These are phyloP conservation scores for Citrus cavaleriei DNA, from an alignment of 345 rosid species.

Conservation along the genomic window DNA sequence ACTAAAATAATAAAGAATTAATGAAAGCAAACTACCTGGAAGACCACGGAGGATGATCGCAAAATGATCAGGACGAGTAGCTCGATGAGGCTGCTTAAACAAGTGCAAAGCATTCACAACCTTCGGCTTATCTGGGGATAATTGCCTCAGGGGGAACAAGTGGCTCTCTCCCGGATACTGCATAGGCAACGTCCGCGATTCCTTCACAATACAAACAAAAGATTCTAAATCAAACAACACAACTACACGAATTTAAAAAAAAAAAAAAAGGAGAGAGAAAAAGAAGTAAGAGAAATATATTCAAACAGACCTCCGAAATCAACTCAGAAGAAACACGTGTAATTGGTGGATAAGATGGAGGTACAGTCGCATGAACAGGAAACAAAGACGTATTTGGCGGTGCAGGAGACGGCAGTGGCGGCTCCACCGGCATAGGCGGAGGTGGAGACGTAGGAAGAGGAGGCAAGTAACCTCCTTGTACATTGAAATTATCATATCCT, in stretches of 20 bases:
- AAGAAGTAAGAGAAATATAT: conserved; percentile 2
- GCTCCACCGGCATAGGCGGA: conserved; percentile 58
- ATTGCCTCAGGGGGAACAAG: conserved; percentile 28
- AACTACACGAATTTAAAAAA: neutral
- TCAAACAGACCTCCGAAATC: conserved; percentile 27
- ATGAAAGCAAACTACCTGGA: conserved; percentile 48
- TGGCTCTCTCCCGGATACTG: conserved; percentile 27
- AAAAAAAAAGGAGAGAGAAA: neutral
- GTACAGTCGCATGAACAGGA: conserved; percentile 34
- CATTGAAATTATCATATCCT: conserved; percentile 18
- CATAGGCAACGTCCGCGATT: conserved; percentile 27
- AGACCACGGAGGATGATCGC: conserved; percentile 89
- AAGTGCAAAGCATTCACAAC: conserved; percentile 63
- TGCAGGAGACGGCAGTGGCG: conserved; percentile 11
- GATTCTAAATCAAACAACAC: neutral
- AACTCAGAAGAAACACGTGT: conserved; percentile 20
- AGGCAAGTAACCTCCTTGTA: conserved; percentile 24
- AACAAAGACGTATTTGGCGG: conserved; percentile 38
- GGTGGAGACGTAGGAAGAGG: conserved; percentile 69
- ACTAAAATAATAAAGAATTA: neutral
- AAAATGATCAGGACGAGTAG: conserved; percentile 76
- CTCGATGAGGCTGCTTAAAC: conserved; percentile 65
- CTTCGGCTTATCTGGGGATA: conserved; percentile 47
- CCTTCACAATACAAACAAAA: conserved; percentile 22
- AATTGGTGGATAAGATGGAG: conserved; percentile 24